These are phyloP conservation scores for Raddia guianensis DNA, from an alignment of 176 grass and related monocot genomes.

Conservation along the genomic window DNA sequence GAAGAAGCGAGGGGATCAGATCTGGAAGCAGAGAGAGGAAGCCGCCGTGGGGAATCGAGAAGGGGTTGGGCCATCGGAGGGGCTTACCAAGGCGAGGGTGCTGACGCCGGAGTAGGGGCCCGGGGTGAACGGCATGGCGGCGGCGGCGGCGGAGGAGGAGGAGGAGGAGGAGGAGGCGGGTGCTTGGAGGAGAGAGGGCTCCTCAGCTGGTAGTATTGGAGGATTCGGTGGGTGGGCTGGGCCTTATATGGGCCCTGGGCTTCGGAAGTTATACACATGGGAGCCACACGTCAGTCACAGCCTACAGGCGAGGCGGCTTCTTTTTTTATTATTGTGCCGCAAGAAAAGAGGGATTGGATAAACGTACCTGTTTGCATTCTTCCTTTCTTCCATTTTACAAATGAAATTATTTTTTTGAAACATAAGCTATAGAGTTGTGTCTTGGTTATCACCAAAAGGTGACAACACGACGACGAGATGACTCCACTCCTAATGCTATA, in stretches of 20 bases:
- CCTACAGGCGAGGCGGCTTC: background rate
- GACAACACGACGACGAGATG: too few species aligned
- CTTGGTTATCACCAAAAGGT: too few species aligned
- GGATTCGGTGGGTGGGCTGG: background rate
- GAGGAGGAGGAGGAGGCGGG: background rate
- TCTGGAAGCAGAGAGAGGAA: background rate
- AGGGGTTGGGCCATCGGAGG: background rate
- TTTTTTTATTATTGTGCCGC: background rate
- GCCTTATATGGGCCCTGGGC: background rate
- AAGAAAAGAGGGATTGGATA: background rate
- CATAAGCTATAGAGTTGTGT: too few species aligned
- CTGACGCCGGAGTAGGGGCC: constrained; percentile 91
- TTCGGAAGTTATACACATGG: background rate
- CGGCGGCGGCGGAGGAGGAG: constrained; percentile 13
- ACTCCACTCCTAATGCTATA: too few species aligned
- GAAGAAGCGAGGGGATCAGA: constrained; percentile 15
- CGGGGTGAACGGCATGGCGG: constrained; percentile 67
- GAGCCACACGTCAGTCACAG: constrained; percentile 3
- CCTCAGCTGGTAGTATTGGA: background rate
- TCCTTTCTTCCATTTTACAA: too few species aligned
- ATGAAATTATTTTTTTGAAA: too few species aligned
- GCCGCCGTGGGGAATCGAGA: background rate
- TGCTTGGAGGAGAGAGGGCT: background rate
- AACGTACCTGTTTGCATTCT: too few species aligned
- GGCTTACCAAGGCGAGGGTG: constrained; percentile 74